A percentile compares a stretch with the other conserved stretches of the same genome.
Conservation (phyloP, 371 early-diverging fungal genomes). For the Apophysomyces variabilis region DNA sequence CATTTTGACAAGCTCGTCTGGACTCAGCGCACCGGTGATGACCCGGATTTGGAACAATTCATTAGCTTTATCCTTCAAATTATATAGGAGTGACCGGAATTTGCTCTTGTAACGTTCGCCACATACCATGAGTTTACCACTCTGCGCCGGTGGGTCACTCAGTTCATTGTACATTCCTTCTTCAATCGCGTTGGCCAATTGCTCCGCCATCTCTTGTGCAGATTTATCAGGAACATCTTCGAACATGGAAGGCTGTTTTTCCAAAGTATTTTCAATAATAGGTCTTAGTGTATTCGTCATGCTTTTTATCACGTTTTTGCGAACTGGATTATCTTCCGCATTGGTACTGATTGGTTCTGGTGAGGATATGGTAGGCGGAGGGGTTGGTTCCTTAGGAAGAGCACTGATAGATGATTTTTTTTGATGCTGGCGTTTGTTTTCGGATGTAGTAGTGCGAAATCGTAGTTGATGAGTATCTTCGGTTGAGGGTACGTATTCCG, state of each 20-base stretch:
- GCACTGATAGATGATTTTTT: constrained; percentile 15
- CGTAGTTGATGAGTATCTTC: constrained; percentile 6
- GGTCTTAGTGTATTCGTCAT: constrained; percentile 41
- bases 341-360: constrained; percentile 13
- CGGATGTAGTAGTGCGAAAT: constrained; percentile 13
- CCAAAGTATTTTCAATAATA: constrained; percentile 32
- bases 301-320: constrained; percentile 61
- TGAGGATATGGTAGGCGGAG: constrained; percentile 10
- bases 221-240: constrained; percentile 17
- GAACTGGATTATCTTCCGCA: constrained; percentile 58
- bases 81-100: constrained; percentile 73
- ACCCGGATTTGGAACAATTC: constrained; percentile 67
- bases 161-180: constrained; percentile 43
- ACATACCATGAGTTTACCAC: constrained; percentile 24
- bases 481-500: constrained; percentile 15
- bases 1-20: constrained; percentile 69
- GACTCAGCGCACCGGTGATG: constrained; percentile 63
- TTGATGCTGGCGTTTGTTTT: constrained; percentile 12
- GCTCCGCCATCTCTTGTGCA: constrained; percentile 25
- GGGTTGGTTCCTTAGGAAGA: constrained; percentile 6
- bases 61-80: constrained; percentile 79
- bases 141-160: constrained; percentile 24
- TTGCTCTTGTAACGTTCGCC: constrained; percentile 76
- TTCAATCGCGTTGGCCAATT: constrained; percentile 40
- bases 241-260: constrained; percentile 35